A percentile compares a stretch with the other conserved stretches of the same genome.
These are phyloP conservation scores for Annulohypoxylon nitens DNA, from an alignment of 495 filamentous ascomycete species.

Conservation along the genomic window DNA sequence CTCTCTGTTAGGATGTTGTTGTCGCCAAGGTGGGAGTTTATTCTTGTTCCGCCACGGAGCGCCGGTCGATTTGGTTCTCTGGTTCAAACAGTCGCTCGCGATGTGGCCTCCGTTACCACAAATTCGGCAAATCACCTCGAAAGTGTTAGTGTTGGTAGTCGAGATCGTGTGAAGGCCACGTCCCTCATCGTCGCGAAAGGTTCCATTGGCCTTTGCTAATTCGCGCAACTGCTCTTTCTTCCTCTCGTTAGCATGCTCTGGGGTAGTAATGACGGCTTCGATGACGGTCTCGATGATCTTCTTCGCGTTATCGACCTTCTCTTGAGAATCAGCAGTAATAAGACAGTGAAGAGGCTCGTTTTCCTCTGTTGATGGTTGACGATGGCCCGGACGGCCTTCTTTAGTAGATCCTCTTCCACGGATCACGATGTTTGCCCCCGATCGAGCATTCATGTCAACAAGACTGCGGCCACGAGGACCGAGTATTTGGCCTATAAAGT, in stretches of 20 bases:
- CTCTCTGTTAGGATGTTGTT: not conserved
- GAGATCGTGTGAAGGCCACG: not conserved
- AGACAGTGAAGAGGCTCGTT: slow-evolving; percentile 81
- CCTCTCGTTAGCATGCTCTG: slow-evolving; percentile 83
- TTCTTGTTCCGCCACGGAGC: not conserved
- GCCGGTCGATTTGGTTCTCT: not conserved
- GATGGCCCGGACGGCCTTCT: slow-evolving; percentile 80
- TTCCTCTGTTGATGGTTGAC: slow-evolving; percentile 65
- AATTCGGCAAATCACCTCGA: not conserved
- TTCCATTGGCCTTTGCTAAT: slow-evolving; percentile 84
- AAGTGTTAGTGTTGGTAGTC: not conserved
- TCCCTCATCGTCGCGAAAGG: slow-evolving; percentile 79
- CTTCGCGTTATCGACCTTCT: slow-evolving; percentile 86
- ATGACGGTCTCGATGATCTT: slow-evolving; percentile 83
- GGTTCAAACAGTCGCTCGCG: not conserved
- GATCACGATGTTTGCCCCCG: slow-evolving; percentile 83
- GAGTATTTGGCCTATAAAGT: not conserved
- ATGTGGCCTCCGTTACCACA: not conserved
- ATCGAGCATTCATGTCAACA: slow-evolving; percentile 84
- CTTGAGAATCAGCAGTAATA: slow-evolving; percentile 86
- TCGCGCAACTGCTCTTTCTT: slow-evolving; percentile 86
- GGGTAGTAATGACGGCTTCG: slow-evolving; percentile 86
- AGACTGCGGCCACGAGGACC: not conserved
- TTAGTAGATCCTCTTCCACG: slow-evolving; percentile 88
- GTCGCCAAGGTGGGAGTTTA: not conserved